Evolutionary conservation across 768 basidiomycete genomes (phyloP).

Genomic region (Tulasnella sp.): DNA sequence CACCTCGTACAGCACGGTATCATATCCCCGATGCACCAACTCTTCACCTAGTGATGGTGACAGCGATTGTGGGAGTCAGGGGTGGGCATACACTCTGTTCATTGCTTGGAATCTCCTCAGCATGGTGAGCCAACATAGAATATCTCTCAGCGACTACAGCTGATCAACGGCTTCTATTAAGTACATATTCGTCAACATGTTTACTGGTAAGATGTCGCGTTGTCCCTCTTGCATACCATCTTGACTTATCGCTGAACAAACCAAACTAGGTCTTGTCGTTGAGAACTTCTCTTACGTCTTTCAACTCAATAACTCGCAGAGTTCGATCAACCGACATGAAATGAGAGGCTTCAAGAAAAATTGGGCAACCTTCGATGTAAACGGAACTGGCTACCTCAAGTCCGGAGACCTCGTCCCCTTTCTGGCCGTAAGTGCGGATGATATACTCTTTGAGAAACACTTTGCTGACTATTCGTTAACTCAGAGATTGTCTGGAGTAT

Average conservation of each 20-base stretch:
- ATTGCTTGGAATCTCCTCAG: slow-evolving; percentile 92
- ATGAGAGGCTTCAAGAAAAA: slow-evolving; percentile 92
- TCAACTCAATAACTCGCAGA: slow-evolving; percentile 72
- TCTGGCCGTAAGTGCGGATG: slow-evolving; percentile 51
- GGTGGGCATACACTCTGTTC: slow-evolving; percentile 78
- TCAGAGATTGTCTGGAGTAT: slow-evolving; percentile 73
- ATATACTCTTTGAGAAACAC: not conserved
- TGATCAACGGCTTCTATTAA: slow-evolving; percentile 25
- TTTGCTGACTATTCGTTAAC: slow-evolving; percentile 1
- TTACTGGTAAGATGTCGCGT: slow-evolving; percentile 50
- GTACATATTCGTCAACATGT: slow-evolving; percentile 96
- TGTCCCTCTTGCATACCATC: not conserved
- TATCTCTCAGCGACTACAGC: not conserved
- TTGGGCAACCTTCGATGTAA: slow-evolving; percentile 77
- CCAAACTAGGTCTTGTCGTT: slow-evolving; percentile 63
- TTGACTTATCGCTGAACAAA: slow-evolving; percentile 4
- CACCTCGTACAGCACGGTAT: slow-evolving; percentile 44
- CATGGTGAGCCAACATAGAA: slow-evolving; percentile 49
- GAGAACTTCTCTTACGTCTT: slow-evolving; percentile 95
- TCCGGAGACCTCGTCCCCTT: slow-evolving; percentile 62
- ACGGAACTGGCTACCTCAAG: slow-evolving; percentile 67
- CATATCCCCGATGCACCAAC: slow-evolving; percentile 73
- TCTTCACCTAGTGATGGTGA: slow-evolving; percentile 35
- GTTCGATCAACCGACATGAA: slow-evolving; percentile 74
- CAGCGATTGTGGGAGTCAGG: slow-evolving; percentile 78